These are phyloP conservation scores for Mycena pura DNA, from an alignment of 768 basidiomycete genomes.

Conservation along the genomic window DNA sequence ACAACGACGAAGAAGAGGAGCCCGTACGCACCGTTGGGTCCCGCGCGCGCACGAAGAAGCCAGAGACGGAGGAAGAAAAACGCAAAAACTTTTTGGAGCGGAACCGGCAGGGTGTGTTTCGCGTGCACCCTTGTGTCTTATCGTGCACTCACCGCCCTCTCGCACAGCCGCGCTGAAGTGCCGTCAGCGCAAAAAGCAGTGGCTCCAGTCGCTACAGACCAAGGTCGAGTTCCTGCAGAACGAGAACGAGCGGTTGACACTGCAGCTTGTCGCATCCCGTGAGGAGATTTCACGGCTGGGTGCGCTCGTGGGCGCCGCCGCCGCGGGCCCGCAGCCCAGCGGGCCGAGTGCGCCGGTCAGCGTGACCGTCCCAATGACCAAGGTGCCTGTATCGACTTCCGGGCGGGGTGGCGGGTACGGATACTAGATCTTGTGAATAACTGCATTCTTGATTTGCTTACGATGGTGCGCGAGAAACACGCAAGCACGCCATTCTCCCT, in stretches of 20 bases:
- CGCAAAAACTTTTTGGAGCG: slow-evolving; percentile 95
- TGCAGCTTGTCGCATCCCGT: slow-evolving; percentile 84
- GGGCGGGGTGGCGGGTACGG: slow-evolving; percentile 6
- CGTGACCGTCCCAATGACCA: slow-evolving; percentile 21
- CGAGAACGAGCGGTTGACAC: slow-evolving; percentile 93
- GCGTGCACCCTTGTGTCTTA: slow-evolving; percentile 3
- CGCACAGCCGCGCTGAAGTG: slow-evolving; percentile 94
- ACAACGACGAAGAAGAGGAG: slow-evolving; percentile 47
- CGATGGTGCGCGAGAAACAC: too few relatives aligned
- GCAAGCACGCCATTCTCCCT: too few relatives aligned
- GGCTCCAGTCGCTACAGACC: slow-evolving; percentile 90
- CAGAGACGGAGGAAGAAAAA: slow-evolving; percentile 98
- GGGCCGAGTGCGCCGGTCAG: slow-evolving; percentile 20
- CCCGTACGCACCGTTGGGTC: slow-evolving; percentile 16
- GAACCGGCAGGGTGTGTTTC: slow-evolving; percentile 87
- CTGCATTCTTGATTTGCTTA: too few relatives aligned
- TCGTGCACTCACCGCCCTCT: neutral
- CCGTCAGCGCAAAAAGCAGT: slow-evolving; percentile 98
- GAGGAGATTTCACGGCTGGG: slow-evolving; percentile 91
- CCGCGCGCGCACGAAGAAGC: slow-evolving; percentile 62
- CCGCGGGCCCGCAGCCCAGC: slow-evolving; percentile 48
- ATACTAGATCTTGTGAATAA: too few relatives aligned
- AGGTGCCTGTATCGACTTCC: slow-evolving; percentile 1
- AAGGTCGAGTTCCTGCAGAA: slow-evolving; percentile 92
- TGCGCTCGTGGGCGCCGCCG: slow-evolving; percentile 71